Evolutionary conservation across 108 stramenopile genomes (phyloP), one percentile per base, ranked within the genome.

Genomic region (Nitzschia sp.): DNA sequence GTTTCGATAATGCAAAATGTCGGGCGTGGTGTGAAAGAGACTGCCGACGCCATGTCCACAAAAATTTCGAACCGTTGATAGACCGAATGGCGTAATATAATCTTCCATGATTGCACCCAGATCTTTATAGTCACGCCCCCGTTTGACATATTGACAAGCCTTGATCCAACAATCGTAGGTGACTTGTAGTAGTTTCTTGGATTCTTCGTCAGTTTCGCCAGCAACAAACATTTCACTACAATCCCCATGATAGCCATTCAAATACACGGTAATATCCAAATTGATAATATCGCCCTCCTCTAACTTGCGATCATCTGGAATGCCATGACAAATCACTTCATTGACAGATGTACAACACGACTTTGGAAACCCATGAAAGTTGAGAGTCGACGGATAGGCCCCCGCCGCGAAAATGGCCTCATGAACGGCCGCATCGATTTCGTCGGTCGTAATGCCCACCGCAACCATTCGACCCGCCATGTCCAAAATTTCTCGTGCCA

Each of bases 261-360:
- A 59, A 68, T 94, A 99, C 2, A 84, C 82, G 1, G 98, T 97
- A 23, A 99, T 87, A 75, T 99, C 99, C 26, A 99, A 33, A 72
- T 98, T 98, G 36, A 99, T 69, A 17, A 99, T 90, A 70, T 99
- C 98, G 9, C 98, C 98, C 5, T 90, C 84, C 59, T 88, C 27
- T 33, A 99, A 71, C 21, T 68, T 74, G 21, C 95, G 80, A 63
- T 74, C 75, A 76, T 98, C 99, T 30, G 99, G 99, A 59, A 99
- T 99, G 34, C 99, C 99, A 78, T 99, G 99, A 77, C 98, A 99
- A 48, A 98, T 93, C 2, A 99, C 96, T 81, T 99, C 98, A 70
- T 99, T 99, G 32, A 99, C 95, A 5, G 89, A 91, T 0, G 98
- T 98, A 76, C 99, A 99, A 48, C 98, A 95, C 54, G 85, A 86